Percentiles rank a stretch among this genome's conserved stretches.
Conservation (phyloP, 139 green algal genomes). For the Yamagishiella unicocca region DNA sequence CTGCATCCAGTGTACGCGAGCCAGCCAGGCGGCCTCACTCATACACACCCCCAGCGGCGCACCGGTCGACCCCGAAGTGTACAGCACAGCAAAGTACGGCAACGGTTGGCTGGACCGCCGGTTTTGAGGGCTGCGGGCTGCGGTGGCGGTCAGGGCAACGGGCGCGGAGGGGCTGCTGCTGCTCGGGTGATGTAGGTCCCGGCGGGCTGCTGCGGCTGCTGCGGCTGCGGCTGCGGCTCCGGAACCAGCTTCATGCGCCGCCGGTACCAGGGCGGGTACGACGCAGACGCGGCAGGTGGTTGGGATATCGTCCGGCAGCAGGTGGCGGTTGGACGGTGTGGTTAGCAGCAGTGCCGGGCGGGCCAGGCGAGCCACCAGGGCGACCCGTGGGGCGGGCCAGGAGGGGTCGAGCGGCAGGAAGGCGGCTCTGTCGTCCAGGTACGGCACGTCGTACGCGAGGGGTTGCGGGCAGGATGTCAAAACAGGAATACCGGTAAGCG, state of each 20-base stretch:
- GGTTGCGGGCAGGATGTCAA: too few species aligned
- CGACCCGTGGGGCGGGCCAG: slow-evolving; percentile 47
- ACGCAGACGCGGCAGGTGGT: neutral
- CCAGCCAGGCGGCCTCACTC: slow-evolving; percentile 66
- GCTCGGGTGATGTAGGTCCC: neutral
- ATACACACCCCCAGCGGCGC: slow-evolving; percentile 67
- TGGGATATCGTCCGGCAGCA: neutral
- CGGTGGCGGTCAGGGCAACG: too few species aligned
- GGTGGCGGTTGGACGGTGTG: neutral
- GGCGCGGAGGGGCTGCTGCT: too few species aligned
- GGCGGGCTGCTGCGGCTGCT: neutral
- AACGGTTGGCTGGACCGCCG: too few species aligned
- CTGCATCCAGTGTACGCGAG: slow-evolving; percentile 73
- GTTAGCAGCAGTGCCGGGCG: slow-evolving; percentile 55
- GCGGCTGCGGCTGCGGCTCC: neutral
- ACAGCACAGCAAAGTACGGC: slow-evolving; percentile 73
- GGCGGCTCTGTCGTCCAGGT: slow-evolving; percentile 54
- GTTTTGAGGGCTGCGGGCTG: too few species aligned
- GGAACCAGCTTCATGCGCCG: neutral
- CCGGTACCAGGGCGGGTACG: neutral
- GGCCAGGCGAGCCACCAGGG: slow-evolving; percentile 46
- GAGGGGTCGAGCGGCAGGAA: slow-evolving; percentile 66
- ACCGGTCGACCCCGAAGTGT: slow-evolving; percentile 80
- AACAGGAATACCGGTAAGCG: too few species aligned
- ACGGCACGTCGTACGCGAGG: too few species aligned